Conservation (phyloP, 352 stramenopile genomes). For the Pythium dissimile region DNA sequence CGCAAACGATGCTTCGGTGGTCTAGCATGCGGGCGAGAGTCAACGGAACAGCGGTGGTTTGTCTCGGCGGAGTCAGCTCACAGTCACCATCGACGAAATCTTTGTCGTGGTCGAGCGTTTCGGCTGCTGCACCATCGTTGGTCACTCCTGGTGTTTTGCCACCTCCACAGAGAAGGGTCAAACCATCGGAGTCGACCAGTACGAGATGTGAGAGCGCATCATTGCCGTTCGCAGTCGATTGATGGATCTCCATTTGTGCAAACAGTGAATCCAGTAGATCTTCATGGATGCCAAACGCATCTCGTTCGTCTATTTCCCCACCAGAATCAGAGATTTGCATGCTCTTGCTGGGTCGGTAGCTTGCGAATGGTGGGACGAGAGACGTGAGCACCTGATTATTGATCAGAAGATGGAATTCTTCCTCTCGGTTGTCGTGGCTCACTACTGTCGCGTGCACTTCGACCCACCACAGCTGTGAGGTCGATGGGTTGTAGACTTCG, state of each 20-base stretch:
- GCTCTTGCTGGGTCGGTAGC: conserved; percentile 51
- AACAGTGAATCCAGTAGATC: conserved; percentile 46
- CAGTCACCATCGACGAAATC: no score
- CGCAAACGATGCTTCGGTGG: conserved; percentile 47
- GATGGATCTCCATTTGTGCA: conserved; percentile 17
- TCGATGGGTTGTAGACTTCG: conserved; percentile 46
- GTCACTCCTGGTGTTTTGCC: no score
- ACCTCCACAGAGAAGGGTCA: background rate
- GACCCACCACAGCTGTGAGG: conserved; percentile 62
- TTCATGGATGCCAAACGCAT: conserved; percentile 55
- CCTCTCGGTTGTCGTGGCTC: conserved; percentile 7
- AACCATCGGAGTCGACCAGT: conserved; percentile 6
- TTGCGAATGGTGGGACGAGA: conserved; percentile 36
- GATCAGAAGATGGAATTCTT: conserved; percentile 22
- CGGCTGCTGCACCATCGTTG: no score
- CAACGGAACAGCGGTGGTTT: no score
- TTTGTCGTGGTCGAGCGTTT: no score
- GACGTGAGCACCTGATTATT: conserved; percentile 36
- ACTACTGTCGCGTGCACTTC: conserved; percentile 40
- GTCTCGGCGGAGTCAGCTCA: no score
- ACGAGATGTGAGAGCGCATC: background rate
- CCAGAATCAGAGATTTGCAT: conserved; percentile 1
- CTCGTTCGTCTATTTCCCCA: conserved; percentile 9
- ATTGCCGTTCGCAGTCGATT: background rate
- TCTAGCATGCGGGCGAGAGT: conserved; percentile 31